Percentiles rank a stretch among this genome's conserved stretches.
Conservation (phyloP, 805 yeast species). For the Candida maris region DNA sequence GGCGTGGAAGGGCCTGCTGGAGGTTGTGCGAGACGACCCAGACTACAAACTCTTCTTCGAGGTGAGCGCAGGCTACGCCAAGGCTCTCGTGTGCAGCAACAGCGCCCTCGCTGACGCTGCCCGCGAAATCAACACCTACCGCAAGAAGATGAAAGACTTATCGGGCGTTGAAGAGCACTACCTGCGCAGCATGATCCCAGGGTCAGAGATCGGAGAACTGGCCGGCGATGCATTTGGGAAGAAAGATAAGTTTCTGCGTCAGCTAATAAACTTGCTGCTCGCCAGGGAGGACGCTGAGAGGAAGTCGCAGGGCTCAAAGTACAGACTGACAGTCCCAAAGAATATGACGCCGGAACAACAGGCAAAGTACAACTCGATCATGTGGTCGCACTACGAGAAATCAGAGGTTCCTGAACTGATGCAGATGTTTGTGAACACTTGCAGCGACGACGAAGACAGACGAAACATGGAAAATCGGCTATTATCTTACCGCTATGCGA, state of each 20-base stretch:
- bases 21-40: constrained; percentile 36
- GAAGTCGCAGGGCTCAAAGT: constrained; percentile 40
- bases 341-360: constrained; percentile 39
- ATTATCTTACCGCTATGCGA: constrained; percentile 52
- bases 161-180: constrained; percentile 43
- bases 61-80: constrained; percentile 42
- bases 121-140: constrained; percentile 44
- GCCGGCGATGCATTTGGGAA: constrained; percentile 45
- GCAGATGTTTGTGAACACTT: constrained; percentile 50
- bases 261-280: constrained; percentile 40
- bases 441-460: constrained; percentile 58
- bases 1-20: constrained; percentile 82
- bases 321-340: constrained; percentile 47
- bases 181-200: constrained; percentile 52
- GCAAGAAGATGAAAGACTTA: constrained; percentile 18
- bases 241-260: constrained; percentile 42
- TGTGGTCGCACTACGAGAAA: constrained; percentile 45
- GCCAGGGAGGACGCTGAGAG: constrained; percentile 40
- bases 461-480: constrained; percentile 54
- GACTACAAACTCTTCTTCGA: constrained; percentile 45
- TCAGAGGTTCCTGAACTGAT: constrained; percentile 55
- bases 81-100: constrained; percentile 39
- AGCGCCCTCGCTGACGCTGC: constrained; percentile 46
- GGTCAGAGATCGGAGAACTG: constrained; percentile 48
- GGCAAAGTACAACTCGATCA: constrained; percentile 34